Evolutionary conservation across 257 asterid species (phyloP), one percentile per base, ranked within the genome.

Genomic region (Schizonepeta tenuifolia): DNA sequence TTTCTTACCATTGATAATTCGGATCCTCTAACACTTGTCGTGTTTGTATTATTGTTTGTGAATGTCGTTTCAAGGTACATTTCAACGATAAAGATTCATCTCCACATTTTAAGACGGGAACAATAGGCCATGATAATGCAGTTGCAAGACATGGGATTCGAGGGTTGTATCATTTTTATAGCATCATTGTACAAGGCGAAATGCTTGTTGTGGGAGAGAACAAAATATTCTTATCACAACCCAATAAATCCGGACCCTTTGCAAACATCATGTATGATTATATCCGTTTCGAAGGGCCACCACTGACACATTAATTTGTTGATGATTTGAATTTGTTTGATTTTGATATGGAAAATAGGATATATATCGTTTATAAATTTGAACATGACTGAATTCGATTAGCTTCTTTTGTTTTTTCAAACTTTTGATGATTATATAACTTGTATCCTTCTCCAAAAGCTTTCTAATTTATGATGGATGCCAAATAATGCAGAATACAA

Each of bases 91-190:
- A 58, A 67, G 3, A 72, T 28, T 28, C 71, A 5, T 18, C n/a
- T 1, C 83, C 94, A 12, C 66, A 71, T 33, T 84, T 83, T 36
- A 69, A 72, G 0, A 87, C 90, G 2, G 86, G 84, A 0, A 2
- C 3, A 3, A 84, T 87, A 22, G 94, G 92, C 20, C 73, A 33
- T 50, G 96, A 89, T 69, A 87, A 86, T 12, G 89, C 92, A 1
- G 46, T 89, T 1, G 89, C 92, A 14, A 83, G 94, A 31, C 91
- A 89, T 54, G 88, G 92, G 1, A 83, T 81, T 61, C 89, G 75
- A 21, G 96, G 92, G 3, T 6, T 84, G 12, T 81, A 86, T 68
- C 64, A 31, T 59, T 59, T 83, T 7, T 81, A 75, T 60, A 78
- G 69, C 8, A 65, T 87, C 54, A 20, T 7, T 2, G 53, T 88